Conservation (phyloP, 2,329 filamentous ascomycete genomes). For the Pseudogymnoascus pannorum region DNA sequence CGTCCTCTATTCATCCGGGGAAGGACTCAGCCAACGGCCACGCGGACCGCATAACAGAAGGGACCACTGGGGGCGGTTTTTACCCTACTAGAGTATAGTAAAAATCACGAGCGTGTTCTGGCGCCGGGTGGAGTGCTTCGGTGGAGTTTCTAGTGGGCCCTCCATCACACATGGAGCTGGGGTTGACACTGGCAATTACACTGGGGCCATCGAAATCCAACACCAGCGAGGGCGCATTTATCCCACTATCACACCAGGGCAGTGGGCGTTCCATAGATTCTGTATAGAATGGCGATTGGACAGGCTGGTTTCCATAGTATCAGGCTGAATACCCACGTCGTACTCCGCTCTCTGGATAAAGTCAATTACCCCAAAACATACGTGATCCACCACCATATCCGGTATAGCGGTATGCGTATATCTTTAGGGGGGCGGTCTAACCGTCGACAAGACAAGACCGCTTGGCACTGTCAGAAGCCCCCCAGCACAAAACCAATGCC, state of each 20-base stretch:
- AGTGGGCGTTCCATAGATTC: not conserved
- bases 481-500: not conserved
- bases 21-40: not conserved
- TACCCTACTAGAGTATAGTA: not conserved
- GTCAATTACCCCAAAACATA: not conserved
- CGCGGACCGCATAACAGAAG: not conserved
- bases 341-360: not conserved
- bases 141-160: not conserved
- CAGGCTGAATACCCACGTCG: not conserved
- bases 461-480: not conserved
- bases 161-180: not conserved
- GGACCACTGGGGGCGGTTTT: not conserved
- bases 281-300: not conserved
- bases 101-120: not conserved
- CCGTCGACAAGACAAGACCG: not conserved
- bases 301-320: not conserved
- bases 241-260: not conserved
- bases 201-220: not conserved
- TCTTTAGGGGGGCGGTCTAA: not conserved
- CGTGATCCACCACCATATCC: not conserved
- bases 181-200: not conserved
- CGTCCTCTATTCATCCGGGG: not conserved
- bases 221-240: not conserved
- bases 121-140: not conserved
- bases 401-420: not conserved